These are phyloP conservation scores for Jamesozyma gamospora DNA, from an alignment of 805 yeast species.

Conservation along the genomic window DNA sequence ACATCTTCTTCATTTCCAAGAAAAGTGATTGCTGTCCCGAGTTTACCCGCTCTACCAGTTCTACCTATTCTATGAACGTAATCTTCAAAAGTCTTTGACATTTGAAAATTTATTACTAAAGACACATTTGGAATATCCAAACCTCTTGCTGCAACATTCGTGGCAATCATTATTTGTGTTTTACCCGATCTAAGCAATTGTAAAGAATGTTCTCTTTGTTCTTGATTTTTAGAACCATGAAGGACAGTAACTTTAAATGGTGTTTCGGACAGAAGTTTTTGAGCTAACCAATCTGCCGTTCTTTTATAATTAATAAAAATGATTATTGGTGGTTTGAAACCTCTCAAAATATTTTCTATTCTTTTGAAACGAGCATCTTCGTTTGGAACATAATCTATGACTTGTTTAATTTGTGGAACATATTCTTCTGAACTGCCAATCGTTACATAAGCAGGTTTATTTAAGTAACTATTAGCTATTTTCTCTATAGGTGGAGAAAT, in stretches of 20 bases:
- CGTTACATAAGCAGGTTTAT: constrained; percentile 50
- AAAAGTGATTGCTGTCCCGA: constrained; percentile 69
- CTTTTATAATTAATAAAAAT: constrained; percentile 72
- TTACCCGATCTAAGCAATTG: constrained; percentile 44
- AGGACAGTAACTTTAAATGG: constrained; percentile 49
- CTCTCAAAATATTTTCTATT: constrained; percentile 9
- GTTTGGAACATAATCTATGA: constrained; percentile 42
- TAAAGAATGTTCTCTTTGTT: constrained; percentile 72
- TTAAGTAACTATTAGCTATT: constrained; percentile 52
- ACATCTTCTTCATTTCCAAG: constrained; percentile 47
- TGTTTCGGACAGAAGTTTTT: constrained; percentile 35
- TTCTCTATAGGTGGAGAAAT: constrained; percentile 66
- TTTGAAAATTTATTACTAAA: constrained; percentile 76
- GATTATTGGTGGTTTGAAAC: constrained; percentile 51
- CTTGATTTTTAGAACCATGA: constrained; percentile 85
- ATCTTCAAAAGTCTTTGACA: constrained; percentile 68
- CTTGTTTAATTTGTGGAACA: constrained; percentile 49
- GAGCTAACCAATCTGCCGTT: constrained; percentile 57
- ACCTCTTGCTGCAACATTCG: constrained; percentile 95
- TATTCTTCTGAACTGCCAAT: constrained; percentile 63
- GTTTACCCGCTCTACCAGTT: constrained; percentile 89
- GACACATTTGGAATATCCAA: constrained; percentile 84
- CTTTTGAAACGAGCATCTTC: constrained; percentile 38
- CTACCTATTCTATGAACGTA: constrained; percentile 92
- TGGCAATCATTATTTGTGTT: constrained; percentile 67